Base-by-base conservation (phyloP, 2,329 filamentous ascomycete genomes). In the Colletotrichum zoysiae region DNA sequence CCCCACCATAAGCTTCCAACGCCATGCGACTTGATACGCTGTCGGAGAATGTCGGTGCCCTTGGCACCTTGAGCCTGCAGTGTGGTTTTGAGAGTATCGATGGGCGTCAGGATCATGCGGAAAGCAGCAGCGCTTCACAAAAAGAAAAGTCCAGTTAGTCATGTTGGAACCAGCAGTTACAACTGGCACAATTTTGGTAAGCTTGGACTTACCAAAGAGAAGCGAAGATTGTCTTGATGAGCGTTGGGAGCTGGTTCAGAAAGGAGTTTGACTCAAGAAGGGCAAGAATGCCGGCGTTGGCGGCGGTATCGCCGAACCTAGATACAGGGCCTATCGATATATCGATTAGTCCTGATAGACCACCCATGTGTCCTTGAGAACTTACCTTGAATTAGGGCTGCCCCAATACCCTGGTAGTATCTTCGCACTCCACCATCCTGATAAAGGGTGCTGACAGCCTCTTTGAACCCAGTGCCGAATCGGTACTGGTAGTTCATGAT, bases 401-500 rank as follows among this genome's bases (percentile, higher is more conserved):
- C 79, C 0, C 79, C 80, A 6, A 86, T 79, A 38, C 84, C 84
- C 67, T 85, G 80, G 71, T 86, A 86, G 60, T 86, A 86, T 11
- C 84, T 78, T 0, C 81, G 72, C 46, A 84, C 65, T 0, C 84
- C 84, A 3, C 84, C 83, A 8, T 84, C 81, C 0, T 77, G 74
- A 65, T 85, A 84, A 2, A 86, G 78, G 0, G 81, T 85, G 20
- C 77, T 74, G 1, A 80, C 82, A 0, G 84, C 83, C 0, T 74
- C 62, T 3, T 78, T 80, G 66, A 86, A 86, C 0, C 81, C 79
- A 0, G 79, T 81, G 1, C 84, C 84, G 50, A 82, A 84, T 2
- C 84, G 84, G 65, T 86, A 86, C 71, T 86, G 84, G 56, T 86
- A 86, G 76, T 86, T 86, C 84, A 86, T 86, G 16, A 86, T 84